Percentiles rank a stretch among this genome's conserved stretches.
Evolutionary conservation across 2,329 filamentous ascomycete genomes (phyloP).

Genomic region (Trichoderma asperellum): DNA sequence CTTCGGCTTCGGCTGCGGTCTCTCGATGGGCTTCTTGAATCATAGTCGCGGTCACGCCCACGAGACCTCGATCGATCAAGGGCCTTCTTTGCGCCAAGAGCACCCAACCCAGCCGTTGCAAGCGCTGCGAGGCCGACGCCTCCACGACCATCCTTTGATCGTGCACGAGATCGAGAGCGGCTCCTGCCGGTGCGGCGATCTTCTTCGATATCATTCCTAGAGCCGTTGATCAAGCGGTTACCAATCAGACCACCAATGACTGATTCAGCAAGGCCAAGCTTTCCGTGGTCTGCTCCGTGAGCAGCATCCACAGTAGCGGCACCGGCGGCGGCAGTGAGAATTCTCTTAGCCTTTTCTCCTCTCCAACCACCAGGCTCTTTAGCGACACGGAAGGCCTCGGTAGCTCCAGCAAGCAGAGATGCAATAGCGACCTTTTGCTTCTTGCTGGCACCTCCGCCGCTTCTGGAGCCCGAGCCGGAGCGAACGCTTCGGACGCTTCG

Average conservation of each 20-base stretch:
- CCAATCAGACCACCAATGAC: constrained; percentile 87
- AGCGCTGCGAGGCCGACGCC: constrained; percentile 62
- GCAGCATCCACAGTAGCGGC: constrained; percentile 85
- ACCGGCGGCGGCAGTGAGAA: constrained; percentile 83
- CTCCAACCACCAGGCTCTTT: constrained; percentile 89
- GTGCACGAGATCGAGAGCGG: constrained; percentile 68
- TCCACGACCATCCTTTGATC: constrained; percentile 55
- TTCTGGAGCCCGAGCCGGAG: constrained; percentile 51
- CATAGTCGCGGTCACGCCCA: constrained; percentile 50
- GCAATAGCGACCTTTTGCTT: constrained; percentile 89
- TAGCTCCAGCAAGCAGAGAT: constrained; percentile 84
- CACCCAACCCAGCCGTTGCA: constrained; percentile 64
- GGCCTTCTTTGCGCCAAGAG: constrained; percentile 64
- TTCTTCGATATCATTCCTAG: constrained; percentile 67
- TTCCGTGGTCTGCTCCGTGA: constrained; percentile 74
- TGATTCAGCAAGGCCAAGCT: constrained; percentile 81
- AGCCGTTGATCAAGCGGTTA: constrained; percentile 83
- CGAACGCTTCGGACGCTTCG: constrained; percentile 61
- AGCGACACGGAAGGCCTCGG: constrained; percentile 87
- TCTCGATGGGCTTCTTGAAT: constrained; percentile 50
- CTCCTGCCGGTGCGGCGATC: constrained; percentile 65
- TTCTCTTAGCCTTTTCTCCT: constrained; percentile 87
- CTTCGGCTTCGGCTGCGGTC: constrained; percentile 60
- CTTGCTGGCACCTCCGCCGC: constrained; percentile 56
- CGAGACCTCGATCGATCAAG: constrained; percentile 56